Base-by-base conservation (phyloP, 805 yeast genomes). In the Clavispora vitiphila region DNA sequence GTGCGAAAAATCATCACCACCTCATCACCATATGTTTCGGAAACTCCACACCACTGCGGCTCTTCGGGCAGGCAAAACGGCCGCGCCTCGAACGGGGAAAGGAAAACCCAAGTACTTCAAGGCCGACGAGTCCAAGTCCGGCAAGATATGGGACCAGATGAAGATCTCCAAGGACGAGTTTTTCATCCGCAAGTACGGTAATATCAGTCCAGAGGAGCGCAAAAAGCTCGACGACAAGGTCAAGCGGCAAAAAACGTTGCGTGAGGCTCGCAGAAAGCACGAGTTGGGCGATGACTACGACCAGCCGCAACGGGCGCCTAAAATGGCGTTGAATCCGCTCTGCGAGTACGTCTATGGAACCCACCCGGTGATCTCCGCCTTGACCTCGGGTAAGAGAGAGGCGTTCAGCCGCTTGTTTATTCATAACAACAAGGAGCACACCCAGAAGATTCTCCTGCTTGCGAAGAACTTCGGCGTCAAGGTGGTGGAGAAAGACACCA, bases 321-420 rank as follows among this genome's bases (percentile, higher is more conserved):
- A 44, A 24, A 30, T 41, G 20, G 43, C 43, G 30, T 39, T 51
- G 24, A 72, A 74, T 40, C 81, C 84, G 0, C 56, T 78, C 26
- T 61, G 73, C 37, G 96, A 88, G 55, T 83, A 81, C 55, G 62
- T 88, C 3, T 87, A 74, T 55, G 96, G 96, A 8, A 79, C 83
- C 0, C 81, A 84, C 41, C 67, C 95, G 0, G 91, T 89, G 2
- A 49, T 72, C 12, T 83, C 95, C 1, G 95, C 88, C 0, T 64
- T 89, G 43, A 57, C 63, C 16, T 74, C 81, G 8, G 64, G 69
- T 19, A 76, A 74, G 42, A 72, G 96, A 48, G 67, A 60, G 11
- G 71, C 70, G 39, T 76, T 72, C 57, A 73, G 76, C 27, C 71
- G 71, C 40, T 54, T 88, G 12, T 71, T 69, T 46, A 60, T 80